These are phyloP conservation scores for Boletus eberwhitei DNA, from an alignment of 768 basidiomycete genomes.

Conservation along the genomic window DNA sequence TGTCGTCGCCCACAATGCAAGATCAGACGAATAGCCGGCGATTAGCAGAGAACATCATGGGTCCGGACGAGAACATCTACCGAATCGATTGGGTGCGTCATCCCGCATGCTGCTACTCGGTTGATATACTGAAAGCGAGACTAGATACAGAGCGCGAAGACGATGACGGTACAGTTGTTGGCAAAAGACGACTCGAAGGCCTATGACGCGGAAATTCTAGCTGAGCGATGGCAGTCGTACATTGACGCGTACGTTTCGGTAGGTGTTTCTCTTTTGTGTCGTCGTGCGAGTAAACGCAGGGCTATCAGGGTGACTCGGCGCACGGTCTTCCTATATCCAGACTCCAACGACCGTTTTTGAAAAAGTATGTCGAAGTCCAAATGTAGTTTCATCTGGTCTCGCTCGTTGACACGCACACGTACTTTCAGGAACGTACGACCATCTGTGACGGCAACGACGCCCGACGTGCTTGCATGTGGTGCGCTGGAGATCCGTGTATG, in stretches of 20 bases:
- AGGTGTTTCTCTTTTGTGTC: constrained; percentile 14
- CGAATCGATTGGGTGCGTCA: constrained; percentile 72
- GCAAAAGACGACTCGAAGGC: constrained; percentile 75
- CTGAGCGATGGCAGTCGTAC: constrained; percentile 77
- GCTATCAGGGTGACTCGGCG: constrained; percentile 52
- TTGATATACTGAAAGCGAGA: not conserved
- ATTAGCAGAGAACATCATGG: constrained; percentile 65
- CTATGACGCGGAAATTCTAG: constrained; percentile 74
- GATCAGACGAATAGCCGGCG: constrained; percentile 67
- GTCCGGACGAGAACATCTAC: constrained; percentile 76
- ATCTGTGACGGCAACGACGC: constrained; percentile 27
- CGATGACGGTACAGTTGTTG: constrained; percentile 69
- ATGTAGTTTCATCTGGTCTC: not conserved
- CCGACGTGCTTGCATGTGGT: constrained; percentile 50
- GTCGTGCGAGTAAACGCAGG: not conserved
- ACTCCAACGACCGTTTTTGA: constrained; percentile 60
- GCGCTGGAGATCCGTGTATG: constrained; percentile 83
- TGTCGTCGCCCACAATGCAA: constrained; percentile 59
- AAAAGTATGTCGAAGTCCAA: constrained; percentile 43
- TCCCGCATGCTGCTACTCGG: not conserved
- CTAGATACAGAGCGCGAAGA: constrained; percentile 63
- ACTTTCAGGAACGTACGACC: constrained; percentile 20
- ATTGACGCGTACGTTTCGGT: constrained; percentile 75
- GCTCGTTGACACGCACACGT: not conserved
- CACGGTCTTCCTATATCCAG: constrained; percentile 48